Conservation (phyloP, 1,139 yeast genomes). For the Blastobotrys serpentis region DNA sequence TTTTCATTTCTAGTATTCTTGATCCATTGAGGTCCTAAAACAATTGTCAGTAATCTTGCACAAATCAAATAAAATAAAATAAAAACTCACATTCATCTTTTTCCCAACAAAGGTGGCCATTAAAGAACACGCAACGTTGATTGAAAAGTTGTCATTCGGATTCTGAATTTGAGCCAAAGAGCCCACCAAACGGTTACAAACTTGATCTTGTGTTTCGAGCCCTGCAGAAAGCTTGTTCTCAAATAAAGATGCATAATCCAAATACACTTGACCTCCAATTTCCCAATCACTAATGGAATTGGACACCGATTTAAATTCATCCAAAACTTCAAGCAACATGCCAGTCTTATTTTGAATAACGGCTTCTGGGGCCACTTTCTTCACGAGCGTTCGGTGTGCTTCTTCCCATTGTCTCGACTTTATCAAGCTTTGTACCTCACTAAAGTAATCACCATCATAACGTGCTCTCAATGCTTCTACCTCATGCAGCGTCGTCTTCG, state of each 20-base stretch:
- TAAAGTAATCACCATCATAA: constrained; percentile 50
- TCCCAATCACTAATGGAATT: constrained; percentile 53
- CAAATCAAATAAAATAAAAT: neutral
- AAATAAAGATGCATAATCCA: constrained; percentile 31
- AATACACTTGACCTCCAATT: constrained; percentile 43
- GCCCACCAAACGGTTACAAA: constrained; percentile 30
- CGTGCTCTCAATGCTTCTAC: constrained; percentile 41
- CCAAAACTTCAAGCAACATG: constrained; percentile 45
- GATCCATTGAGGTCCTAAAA: constrained; percentile 21
- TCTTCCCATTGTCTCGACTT: constrained; percentile 59
- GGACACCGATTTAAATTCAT: constrained; percentile 45
- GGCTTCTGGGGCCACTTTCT: constrained; percentile 66
- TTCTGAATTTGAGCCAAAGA: constrained; percentile 46
- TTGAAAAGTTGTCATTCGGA: constrained; percentile 32
- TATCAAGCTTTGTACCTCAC: constrained; percentile 61
- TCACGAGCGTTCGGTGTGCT: constrained; percentile 60
- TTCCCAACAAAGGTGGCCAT: constrained; percentile 50
- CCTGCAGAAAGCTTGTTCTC: constrained; percentile 13
- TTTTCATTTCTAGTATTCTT: constrained; percentile 31
- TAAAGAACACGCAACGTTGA: constrained; percentile 51
- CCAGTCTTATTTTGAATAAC: constrained; percentile 47
- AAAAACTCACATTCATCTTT: constrained; percentile 26
- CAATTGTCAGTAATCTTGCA: constrained; percentile 12
- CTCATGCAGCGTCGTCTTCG: constrained; percentile 28
- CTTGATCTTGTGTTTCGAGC: constrained; percentile 10